Base-by-base conservation (phyloP, 768 basidiomycete species). In the Kwoniella sp. region DNA sequence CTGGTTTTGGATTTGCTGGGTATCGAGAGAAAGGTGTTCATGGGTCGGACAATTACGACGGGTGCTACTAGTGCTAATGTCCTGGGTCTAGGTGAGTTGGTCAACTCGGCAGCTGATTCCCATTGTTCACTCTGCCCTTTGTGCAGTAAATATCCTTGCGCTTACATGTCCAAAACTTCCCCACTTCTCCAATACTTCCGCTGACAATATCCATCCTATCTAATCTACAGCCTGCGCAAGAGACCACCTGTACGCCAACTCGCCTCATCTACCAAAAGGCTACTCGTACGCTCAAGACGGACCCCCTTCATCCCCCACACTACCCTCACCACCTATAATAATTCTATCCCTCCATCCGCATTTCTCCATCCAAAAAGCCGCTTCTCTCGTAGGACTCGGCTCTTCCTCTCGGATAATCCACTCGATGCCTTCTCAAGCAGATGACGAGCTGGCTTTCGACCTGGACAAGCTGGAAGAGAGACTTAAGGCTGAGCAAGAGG, bases 21-120 rank as follows among this genome's bases (percentile, higher is more conserved):
- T 15, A 64, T 78, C 3, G 59, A 63, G 13, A 50, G 69, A 3
- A 67, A 72, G 24, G 47, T 17, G 7, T 84, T 81, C 69, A 60
- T 52, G 17, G 79, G 79, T 10, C 73, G 82, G 44, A 81, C 81
- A 0, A 55, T 83, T 25, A 83, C 82, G 0, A 82, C 82, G 1
- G 83, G 83, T 25, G 83, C 82, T 2, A 84, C 83, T 0, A 76
- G 80, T 0, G 74, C 77, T 19, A 84, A 84, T 65, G 67, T 83
- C 12, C 76, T 83, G 26, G 83, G 83, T 8, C 70, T 84, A 0
- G 79, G 80, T 81, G 58, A 62, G 68, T 67, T 25, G 19, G 22
- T n/a, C n/a, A n/a, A n/a, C n/a, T n/a, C n/a, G n/a, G n/a, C n/a
- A n/a, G n/a, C n/a, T n/a, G n/a, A n/a, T n/a, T n/a, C n/a, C n/a